Evolutionary conservation across 257 asterid species (phyloP).

Genomic region (Nicotiana sylvestris): DNA sequence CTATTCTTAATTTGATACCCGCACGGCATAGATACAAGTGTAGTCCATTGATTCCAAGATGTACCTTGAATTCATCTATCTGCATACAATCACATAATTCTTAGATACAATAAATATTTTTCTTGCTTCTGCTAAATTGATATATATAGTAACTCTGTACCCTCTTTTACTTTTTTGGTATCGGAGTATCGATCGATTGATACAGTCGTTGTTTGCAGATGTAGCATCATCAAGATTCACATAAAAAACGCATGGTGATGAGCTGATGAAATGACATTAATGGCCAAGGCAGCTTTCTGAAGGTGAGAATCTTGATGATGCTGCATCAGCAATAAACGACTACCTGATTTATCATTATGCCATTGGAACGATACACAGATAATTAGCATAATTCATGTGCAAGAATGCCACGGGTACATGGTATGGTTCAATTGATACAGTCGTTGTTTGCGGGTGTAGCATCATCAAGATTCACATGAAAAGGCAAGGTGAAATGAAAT

Average conservation of each 20-base stretch:
- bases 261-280: background rate
- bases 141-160: background rate
- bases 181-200: background rate
- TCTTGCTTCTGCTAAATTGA: background rate
- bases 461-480: slow-evolving; percentile 18
- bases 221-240: slow-evolving; percentile 25
- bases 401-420: background rate
- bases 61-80: background rate
- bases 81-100: background rate
- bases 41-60: background rate
- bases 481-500: background rate
- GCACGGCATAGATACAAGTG: background rate
- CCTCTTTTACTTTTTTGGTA: too few relatives aligned
- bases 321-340: slow-evolving; percentile 20
- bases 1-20: background rate
- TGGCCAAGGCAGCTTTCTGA: background rate
- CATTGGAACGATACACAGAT: background rate
- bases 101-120: background rate
- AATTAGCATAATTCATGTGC: background rate
- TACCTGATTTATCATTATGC: too few relatives aligned
- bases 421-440: background rate
- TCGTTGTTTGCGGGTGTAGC: slow-evolving; percentile 18
- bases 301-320: slow-evolving; percentile 28
- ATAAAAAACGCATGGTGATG: background rate
- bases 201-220: slow-evolving; percentile 20